Percentiles rank a stretch among this genome's conserved stretches.
Conservation (phyloP, 108 stramenopile species). For the Schizochytrium sp. region DNA sequence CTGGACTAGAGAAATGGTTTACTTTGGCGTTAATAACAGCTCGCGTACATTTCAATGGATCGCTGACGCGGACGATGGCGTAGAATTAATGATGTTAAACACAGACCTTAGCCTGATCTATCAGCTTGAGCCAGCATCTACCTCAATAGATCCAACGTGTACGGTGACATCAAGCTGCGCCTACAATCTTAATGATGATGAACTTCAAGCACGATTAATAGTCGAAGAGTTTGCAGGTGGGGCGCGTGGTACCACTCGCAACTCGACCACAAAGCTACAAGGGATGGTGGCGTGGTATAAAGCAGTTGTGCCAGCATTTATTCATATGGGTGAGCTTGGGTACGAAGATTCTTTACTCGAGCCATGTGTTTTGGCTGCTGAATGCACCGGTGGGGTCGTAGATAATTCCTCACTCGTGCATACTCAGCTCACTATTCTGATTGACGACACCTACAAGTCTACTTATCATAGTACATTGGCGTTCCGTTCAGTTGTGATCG, state of each 20-base stretch:
- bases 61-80: not conserved
- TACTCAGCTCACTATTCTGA: slow-evolving; percentile 18
- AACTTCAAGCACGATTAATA: not conserved
- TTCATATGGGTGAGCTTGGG: slow-evolving; percentile 55
- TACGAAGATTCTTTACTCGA: slow-evolving; percentile 13
- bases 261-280: slow-evolving; percentile 16
- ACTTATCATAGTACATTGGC: slow-evolving; percentile 20
- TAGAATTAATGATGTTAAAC: slow-evolving; percentile 55
- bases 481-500: not conserved
- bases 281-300: slow-evolving; percentile 49
- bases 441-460: slow-evolving; percentile 18
- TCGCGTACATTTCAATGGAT: slow-evolving; percentile 21
- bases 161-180: not conserved
- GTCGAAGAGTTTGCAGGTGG: slow-evolving; percentile 54
- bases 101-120: slow-evolving; percentile 8
- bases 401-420: slow-evolving; percentile 18
- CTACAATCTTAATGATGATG: not conserved
- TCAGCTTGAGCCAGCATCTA: not conserved
- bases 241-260: not conserved
- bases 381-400: not conserved
- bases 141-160: not conserved
- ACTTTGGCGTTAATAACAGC: not conserved
- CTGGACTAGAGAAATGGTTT: not conserved
- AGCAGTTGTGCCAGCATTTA: not conserved
- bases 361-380: slow-evolving; percentile 3